phyloP scores from a whole-genome alignment of 257 asterid genomes.

The Capsicum chinense region DNA sequence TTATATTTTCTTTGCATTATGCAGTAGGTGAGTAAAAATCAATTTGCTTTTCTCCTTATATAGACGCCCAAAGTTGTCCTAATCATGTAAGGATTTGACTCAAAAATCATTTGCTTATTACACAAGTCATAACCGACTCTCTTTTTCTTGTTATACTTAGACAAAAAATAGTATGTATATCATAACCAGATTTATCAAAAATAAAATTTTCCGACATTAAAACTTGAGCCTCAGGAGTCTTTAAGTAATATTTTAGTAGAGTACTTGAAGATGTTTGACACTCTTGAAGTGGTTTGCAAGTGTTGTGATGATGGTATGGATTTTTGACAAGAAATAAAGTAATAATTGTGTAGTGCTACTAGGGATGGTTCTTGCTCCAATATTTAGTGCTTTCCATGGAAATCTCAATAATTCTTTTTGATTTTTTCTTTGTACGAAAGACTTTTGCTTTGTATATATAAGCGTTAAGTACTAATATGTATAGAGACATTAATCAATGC shows the following conservation, averaged over 20 bases:
- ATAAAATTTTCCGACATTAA: no score
- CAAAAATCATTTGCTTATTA: no score
- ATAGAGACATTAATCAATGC: neutral
- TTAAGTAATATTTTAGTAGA: neutral
- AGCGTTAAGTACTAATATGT: neutral
- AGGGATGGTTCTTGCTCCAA: constrained; percentile 48
- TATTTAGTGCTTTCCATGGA: constrained; percentile 50
- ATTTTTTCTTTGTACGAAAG: neutral
- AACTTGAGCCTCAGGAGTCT: no score
- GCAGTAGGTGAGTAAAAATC: no score
- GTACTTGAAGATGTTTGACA: constrained; percentile 29
- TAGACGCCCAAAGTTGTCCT: no score
- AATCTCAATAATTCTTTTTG: constrained; percentile 10
- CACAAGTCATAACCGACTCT: no score
- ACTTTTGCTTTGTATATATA: neutral
- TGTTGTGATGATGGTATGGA: constrained; percentile 40
- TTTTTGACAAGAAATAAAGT: neutral
- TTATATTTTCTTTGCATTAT: no score
- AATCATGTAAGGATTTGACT: no score
- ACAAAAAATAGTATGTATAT: no score
- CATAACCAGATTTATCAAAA: no score
- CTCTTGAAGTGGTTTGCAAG: constrained; percentile 51
- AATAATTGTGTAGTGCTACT: constrained; percentile 31
- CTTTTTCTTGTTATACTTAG: no score
- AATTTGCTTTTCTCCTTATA: no score